Base-by-base conservation (phyloP, 2,329 filamentous ascomycete species). In the Hysterium pulicare region DNA sequence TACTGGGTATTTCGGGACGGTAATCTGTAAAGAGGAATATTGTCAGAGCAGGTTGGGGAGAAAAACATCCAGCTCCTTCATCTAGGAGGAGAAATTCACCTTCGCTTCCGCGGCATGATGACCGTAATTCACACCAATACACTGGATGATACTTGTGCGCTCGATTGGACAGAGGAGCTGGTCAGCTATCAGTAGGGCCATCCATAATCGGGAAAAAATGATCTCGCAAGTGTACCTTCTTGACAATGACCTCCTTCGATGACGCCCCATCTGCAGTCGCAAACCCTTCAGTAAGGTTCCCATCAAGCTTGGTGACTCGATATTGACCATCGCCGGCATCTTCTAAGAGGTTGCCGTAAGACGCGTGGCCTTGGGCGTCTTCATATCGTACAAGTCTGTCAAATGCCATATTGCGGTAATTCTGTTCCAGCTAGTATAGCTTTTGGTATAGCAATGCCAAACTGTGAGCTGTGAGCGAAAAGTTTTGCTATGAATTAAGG, bases 81-180 rank as follows among this genome's bases (percentile, higher is more conserved):
- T 38, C 4, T 38, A 33, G 19, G 20, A 36, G 13, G n/a, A 13
- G 19, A 22, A 2, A 3, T 7, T 8, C 21, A 62, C 58, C 23
- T 59, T 59, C 30, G 53, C 51, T 46, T 67, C 63, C 33, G 59
- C 52, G 3, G 61, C 61, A 46, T 67, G 63, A 24, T 54, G 44
- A 15, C 49, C 47, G 51, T 67, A 67, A 41, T 67, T 67, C 16
- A 67, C 44, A 2, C 63, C 63, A 11, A 67, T 56, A 42, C 63
- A 65, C 24, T 59, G 48, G 26, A 66, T 47, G 6, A 63, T 59
- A 28, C 57, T 57, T n/a, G 57, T 57, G 10, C 39, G 44, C 1
- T 55, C 50, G 2, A 67, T 33, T 2, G 63, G 63, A 38, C 45
- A 51, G 1, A 67, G 47, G 11, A 67, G 46, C 57, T 56, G 32